A percentile compares a stretch with the other conserved stretches of the same genome.
phyloP scores from a whole-genome alignment of 2,329 filamentous ascomycete genomes.

The Colletotrichum zoysiae region DNA sequence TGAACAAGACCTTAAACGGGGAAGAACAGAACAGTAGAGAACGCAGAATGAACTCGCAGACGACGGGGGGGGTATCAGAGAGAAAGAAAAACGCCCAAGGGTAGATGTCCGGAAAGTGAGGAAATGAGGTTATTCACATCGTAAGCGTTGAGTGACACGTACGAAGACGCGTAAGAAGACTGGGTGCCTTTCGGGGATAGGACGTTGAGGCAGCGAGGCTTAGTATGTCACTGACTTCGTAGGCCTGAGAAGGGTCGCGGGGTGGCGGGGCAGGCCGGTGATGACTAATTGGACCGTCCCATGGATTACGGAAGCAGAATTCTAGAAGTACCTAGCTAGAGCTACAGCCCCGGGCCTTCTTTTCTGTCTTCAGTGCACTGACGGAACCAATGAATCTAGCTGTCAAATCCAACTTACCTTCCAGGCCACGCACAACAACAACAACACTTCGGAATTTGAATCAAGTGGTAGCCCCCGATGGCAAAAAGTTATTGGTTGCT shows the following conservation, averaged over 20 bases:
- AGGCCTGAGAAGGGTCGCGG: constrained; percentile 9
- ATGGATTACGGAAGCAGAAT: background rate
- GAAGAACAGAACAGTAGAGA: background rate
- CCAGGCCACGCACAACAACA: constrained; percentile 22
- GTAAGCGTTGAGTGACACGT: constrained; percentile 31
- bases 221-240: constrained; percentile 12
- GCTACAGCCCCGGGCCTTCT: background rate
- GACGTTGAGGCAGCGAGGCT: constrained; percentile 2
- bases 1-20: background rate
- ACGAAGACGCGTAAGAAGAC: constrained; percentile 36
- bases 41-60: background rate
- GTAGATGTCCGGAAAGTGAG: background rate
- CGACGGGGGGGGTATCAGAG: constrained; percentile 13
- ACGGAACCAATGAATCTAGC: background rate
- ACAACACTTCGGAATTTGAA: constrained; percentile 16
- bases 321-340: background rate
- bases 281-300: constrained; percentile 21
- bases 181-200: constrained; percentile 31
- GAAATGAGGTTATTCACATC: constrained; percentile 22
- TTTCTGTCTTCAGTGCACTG: constrained; percentile 7
- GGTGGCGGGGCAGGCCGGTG: constrained; percentile 11
- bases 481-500: constrained; percentile 6
- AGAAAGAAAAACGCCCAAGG: background rate
- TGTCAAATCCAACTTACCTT: constrained; percentile 31
- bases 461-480: constrained; percentile 20